Evolutionary conservation across 495 filamentous ascomycete genomes (phyloP).

Genomic region (Lasiosphaeris hirsuta): DNA sequence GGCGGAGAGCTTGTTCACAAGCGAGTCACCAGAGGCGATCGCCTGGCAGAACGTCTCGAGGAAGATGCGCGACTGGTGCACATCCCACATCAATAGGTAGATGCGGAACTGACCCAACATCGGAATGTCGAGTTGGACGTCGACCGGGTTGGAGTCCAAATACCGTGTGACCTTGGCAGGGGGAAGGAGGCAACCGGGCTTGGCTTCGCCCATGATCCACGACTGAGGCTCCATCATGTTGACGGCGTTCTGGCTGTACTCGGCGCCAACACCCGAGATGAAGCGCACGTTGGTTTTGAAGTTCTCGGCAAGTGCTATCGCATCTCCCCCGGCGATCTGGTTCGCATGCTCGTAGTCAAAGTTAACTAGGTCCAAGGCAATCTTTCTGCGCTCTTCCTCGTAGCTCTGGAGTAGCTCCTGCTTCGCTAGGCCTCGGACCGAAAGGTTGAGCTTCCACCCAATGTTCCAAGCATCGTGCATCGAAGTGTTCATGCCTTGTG

Average conservation of each 20-base stretch:
- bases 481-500: slow-evolving; percentile 75
- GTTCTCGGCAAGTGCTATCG: slow-evolving; percentile 54
- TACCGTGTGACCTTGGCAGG: slow-evolving; percentile 64
- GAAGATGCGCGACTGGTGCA: slow-evolving; percentile 49
- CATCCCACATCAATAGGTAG: slow-evolving; percentile 59
- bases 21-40: slow-evolving; percentile 38
- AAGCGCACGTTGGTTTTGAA: slow-evolving; percentile 65
- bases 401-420: slow-evolving; percentile 61
- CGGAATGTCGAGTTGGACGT: slow-evolving; percentile 70
- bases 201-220: slow-evolving; percentile 44
- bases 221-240: slow-evolving; percentile 42
- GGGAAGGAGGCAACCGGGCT: slow-evolving; percentile 57
- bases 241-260: slow-evolving; percentile 57
- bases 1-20: slow-evolving; percentile 46
- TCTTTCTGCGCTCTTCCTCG: slow-evolving; percentile 56
- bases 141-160: slow-evolving; percentile 67
- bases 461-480: slow-evolving; percentile 78
- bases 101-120: slow-evolving; percentile 66
- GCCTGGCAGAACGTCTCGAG: slow-evolving; percentile 50
- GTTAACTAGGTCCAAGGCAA: slow-evolving; percentile 62
- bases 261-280: slow-evolving; percentile 63
- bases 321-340: slow-evolving; percentile 57
- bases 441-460: slow-evolving; percentile 68
- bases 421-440: slow-evolving; percentile 54
- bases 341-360: slow-evolving; percentile 62